phyloP scores from a whole-genome alignment of 148 eudicot species.

The Camellia granthamiana region DNA sequence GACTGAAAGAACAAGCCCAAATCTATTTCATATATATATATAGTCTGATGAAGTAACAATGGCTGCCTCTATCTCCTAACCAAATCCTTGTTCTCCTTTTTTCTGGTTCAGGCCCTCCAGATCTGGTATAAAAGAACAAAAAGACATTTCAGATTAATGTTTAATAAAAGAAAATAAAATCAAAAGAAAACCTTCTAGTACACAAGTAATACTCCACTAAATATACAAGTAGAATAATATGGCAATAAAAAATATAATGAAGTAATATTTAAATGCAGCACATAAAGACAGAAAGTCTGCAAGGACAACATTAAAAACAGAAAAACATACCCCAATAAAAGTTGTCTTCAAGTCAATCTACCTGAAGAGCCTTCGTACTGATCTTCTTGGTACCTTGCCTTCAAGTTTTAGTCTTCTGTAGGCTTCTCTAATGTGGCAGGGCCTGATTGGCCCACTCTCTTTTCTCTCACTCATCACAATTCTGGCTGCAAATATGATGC shows the following conservation, averaged over 20 bases:
- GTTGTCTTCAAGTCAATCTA: slow-evolving; percentile 23
- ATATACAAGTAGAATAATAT: neutral
- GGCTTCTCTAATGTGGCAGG: slow-evolving; percentile 90
- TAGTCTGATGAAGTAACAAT: neutral
- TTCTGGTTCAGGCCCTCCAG: neutral
- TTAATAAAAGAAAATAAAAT: neutral
- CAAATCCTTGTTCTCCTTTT: neutral
- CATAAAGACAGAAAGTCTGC: too few relatives aligned
- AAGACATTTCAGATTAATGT: neutral
- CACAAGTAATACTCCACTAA: too few relatives aligned
- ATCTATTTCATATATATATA: neutral
- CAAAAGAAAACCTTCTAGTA: neutral
- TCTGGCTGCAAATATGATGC: slow-evolving; percentile 52
- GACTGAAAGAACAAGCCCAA: neutral
- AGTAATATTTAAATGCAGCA: too few relatives aligned
- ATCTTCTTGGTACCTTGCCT: slow-evolving; percentile 81
- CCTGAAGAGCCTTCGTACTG: slow-evolving; percentile 85
- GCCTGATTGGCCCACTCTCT: slow-evolving; percentile 83
- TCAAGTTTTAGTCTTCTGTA: slow-evolving; percentile 84
- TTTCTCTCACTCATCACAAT: slow-evolving; percentile 82
- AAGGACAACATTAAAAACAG: neutral
- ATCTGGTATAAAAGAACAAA: neutral
- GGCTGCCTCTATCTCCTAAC: neutral
- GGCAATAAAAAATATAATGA: neutral
- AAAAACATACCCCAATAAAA: slow-evolving; percentile 1